Conservation (phyloP, 2,329 filamentous ascomycete species). For the Alternaria triticina region DNA sequence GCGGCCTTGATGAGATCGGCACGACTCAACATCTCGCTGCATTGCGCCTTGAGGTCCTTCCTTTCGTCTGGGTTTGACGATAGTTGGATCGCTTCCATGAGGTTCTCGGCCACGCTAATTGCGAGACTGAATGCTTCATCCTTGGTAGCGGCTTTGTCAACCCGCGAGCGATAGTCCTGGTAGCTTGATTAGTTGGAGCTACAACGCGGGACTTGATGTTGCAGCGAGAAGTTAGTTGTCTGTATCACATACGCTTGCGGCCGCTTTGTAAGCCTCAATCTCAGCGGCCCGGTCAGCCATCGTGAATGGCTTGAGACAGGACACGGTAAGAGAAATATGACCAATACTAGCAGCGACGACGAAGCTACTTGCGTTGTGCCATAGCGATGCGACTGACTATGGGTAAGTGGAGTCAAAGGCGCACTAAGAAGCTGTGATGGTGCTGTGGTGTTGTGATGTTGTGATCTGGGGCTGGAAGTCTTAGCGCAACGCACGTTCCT, state of each 20-base stretch:
- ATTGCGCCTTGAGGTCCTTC: constrained; percentile 70
- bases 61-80: constrained; percentile 69
- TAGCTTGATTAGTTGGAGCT: constrained; percentile 23
- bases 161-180: constrained; percentile 47
- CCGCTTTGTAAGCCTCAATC: constrained; percentile 39
- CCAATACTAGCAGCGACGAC: background rate
- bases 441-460: constrained; percentile 24
- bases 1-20: constrained; percentile 76
- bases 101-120: constrained; percentile 78
- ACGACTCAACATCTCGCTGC: constrained; percentile 70
- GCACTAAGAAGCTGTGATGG: background rate
- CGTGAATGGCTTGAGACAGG: background rate
- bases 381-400: constrained; percentile 9
- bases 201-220: background rate
- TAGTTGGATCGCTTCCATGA: constrained; percentile 76
- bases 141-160: constrained; percentile 60
- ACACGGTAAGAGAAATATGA: background rate
- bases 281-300: constrained; percentile 39
- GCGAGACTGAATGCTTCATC: constrained; percentile 75
- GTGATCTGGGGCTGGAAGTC: constrained; percentile 12
- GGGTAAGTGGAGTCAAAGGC: background rate
- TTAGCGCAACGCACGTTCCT: constrained; percentile 29
- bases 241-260: constrained; percentile 43
- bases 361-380: constrained; percentile 4
- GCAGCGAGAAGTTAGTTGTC: constrained; percentile 9